phyloP scores from a whole-genome alignment of 2,329 filamentous ascomycete genomes.

The Colletotrichum sp. region DNA sequence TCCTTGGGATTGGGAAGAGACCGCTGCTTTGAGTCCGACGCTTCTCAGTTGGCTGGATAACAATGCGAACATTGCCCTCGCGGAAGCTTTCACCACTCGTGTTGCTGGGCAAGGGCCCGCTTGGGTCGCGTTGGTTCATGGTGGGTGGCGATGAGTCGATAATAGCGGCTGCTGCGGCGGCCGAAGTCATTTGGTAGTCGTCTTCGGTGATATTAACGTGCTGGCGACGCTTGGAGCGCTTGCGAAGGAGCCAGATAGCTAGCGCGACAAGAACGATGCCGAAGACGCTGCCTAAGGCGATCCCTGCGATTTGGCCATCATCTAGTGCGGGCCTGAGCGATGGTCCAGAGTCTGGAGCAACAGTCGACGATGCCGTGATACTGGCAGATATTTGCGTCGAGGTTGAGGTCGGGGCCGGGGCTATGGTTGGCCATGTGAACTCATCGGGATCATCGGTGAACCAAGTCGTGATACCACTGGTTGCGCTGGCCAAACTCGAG shows the following conservation, averaged over 20 bases:
- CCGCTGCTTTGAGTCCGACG: slow-evolving; percentile 12
- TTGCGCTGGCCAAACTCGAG: background rate
- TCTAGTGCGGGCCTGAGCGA: slow-evolving; percentile 17
- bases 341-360: background rate
- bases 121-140: background rate
- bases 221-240: slow-evolving; percentile 15
- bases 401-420: background rate
- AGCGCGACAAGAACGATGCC: slow-evolving; percentile 28
- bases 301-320: slow-evolving; percentile 31
- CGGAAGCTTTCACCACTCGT: slow-evolving; percentile 19
- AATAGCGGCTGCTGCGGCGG: background rate
- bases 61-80: slow-evolving; percentile 31
- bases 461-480: background rate
- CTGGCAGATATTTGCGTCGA: background rate
- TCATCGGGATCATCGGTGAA: background rate
- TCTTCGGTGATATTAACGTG: slow-evolving; percentile 2
- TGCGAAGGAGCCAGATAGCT: slow-evolving; percentile 24
- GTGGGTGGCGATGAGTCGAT: background rate
- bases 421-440: background rate
- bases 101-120: background rate
- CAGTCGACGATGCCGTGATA: background rate
- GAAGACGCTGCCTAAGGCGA: slow-evolving; percentile 29
- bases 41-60: slow-evolving; percentile 31
- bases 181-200: slow-evolving; percentile 21
- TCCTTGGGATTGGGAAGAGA: slow-evolving; percentile 3